phyloP scores from a whole-genome alignment of 345 rosid species.

The Excoecaria agallocha region DNA sequence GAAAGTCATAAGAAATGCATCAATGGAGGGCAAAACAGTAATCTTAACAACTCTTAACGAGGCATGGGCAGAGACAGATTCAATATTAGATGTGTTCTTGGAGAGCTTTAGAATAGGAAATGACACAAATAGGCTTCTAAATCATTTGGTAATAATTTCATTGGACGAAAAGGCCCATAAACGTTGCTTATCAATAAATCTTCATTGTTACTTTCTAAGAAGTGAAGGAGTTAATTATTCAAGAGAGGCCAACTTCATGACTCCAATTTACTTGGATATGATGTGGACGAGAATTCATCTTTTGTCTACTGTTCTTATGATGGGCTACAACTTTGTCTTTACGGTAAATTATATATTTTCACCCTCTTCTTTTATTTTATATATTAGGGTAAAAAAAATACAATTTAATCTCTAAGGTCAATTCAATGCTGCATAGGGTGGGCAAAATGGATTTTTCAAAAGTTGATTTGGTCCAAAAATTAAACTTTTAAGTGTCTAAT shows the following conservation, averaged over 20 bases:
- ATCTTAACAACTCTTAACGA: slow-evolving; percentile 58
- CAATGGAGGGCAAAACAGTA: slow-evolving; percentile 46
- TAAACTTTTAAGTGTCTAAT: no score
- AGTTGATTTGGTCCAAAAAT: no score
- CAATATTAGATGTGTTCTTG: slow-evolving; percentile 57
- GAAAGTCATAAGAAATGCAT: slow-evolving; percentile 13
- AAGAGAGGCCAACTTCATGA: slow-evolving; percentile 50
- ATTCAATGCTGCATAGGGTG: no score
- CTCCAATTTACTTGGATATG: slow-evolving; percentile 52
- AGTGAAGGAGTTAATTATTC: slow-evolving; percentile 39
- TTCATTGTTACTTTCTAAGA: slow-evolving; percentile 41
- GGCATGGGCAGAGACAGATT: slow-evolving; percentile 63
- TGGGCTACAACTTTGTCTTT: slow-evolving; percentile 63
- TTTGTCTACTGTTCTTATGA: slow-evolving; percentile 39
- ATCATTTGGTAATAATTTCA: slow-evolving; percentile 50
- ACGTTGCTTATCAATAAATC: slow-evolving; percentile 46
- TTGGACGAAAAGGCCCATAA: slow-evolving; percentile 49
- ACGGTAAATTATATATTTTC: slow-evolving; percentile 43
- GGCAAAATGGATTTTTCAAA: no score
- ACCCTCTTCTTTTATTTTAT: background rate
- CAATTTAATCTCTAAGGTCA: no score
- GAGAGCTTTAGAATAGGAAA: slow-evolving; percentile 51
- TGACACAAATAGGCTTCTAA: slow-evolving; percentile 40
- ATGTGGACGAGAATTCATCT: slow-evolving; percentile 71
- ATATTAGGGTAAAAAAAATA: no score